phyloP scores from a whole-genome alignment of 306 rosid species.

The Parietaria judaica region DNA sequence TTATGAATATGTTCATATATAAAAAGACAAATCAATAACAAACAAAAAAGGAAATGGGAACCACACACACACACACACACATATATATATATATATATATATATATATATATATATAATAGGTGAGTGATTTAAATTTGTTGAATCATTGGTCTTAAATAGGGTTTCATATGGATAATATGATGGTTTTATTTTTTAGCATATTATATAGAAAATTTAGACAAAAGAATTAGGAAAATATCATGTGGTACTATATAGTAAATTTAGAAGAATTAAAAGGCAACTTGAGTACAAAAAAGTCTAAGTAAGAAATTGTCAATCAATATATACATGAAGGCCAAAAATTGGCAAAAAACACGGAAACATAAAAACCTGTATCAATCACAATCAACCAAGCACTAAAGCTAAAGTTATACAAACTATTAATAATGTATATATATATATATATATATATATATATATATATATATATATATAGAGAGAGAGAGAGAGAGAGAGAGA shows the following conservation, averaged over 20 bases:
- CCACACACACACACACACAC: too few species aligned
- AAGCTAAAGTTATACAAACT: neutral
- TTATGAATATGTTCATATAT: neutral
- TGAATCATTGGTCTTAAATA: too few species aligned
- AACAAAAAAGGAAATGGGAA: too few species aligned
- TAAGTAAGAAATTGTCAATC: slow-evolving; percentile 2
- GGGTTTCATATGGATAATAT: too few species aligned
- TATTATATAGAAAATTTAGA: too few species aligned
- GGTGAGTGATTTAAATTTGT: too few species aligned
- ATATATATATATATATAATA: too few species aligned
- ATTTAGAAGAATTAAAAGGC: neutral
- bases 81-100: too few species aligned
- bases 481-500: slow-evolving; percentile 1
- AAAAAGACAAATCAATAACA: neutral
- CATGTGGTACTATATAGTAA: too few species aligned
- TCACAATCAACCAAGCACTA: neutral
- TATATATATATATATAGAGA: neutral
- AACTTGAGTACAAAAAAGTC: neutral
- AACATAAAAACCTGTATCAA: neutral
- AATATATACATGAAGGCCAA: neutral
- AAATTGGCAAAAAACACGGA: slow-evolving; percentile 1
- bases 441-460: neutral
- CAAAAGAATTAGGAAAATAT: too few species aligned
- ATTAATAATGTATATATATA: neutral
- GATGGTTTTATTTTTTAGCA: too few species aligned